A percentile compares a stretch with the other conserved stretches of the same genome.
Evolutionary conservation across 495 filamentous ascomycete genomes (phyloP).

Genomic region (Thozetella sp.): DNA sequence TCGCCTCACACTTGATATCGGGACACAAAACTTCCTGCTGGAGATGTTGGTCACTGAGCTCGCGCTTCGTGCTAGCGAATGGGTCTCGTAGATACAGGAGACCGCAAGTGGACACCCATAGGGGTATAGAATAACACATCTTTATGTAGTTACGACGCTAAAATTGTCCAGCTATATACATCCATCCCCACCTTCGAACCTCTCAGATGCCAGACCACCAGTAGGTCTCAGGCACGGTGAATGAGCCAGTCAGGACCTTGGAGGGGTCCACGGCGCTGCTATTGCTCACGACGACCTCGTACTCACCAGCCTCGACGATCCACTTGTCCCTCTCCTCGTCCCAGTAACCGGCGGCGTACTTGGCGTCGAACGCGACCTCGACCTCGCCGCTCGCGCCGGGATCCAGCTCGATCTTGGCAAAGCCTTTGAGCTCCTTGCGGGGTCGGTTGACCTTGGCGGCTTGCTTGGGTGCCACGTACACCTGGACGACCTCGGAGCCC

Average conservation of each 20-base stretch:
- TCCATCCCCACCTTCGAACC: no score
- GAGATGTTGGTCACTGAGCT: no score
- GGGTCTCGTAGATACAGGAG: no score
- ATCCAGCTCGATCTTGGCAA: constrained; percentile 67
- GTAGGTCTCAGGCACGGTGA: constrained; percentile 55
- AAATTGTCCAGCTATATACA: no score
- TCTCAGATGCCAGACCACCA: constrained; percentile 57
- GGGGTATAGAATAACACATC: no score
- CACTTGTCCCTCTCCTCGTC: constrained; percentile 68
- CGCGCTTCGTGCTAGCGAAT: no score
- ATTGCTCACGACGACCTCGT: constrained; percentile 54
- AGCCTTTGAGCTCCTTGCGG: constrained; percentile 71
- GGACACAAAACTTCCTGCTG: no score
- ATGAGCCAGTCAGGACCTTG: constrained; percentile 41
- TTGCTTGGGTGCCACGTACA: constrained; percentile 47
- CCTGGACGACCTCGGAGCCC: constrained; percentile 72
- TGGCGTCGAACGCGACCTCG: constrained; percentile 55
- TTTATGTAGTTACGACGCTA: no score
- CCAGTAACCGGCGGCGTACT: constrained; percentile 69
- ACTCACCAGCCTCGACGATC: constrained; percentile 67
- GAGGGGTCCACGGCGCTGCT: constrained; percentile 47
- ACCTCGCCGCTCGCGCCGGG: constrained; percentile 64
- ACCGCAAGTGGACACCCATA: no score
- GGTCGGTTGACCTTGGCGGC: constrained; percentile 58
- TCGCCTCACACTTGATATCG: no score